phyloP scores from a whole-genome alignment of 1,139 yeast species.

The Meyerozyma sp. region DNA sequence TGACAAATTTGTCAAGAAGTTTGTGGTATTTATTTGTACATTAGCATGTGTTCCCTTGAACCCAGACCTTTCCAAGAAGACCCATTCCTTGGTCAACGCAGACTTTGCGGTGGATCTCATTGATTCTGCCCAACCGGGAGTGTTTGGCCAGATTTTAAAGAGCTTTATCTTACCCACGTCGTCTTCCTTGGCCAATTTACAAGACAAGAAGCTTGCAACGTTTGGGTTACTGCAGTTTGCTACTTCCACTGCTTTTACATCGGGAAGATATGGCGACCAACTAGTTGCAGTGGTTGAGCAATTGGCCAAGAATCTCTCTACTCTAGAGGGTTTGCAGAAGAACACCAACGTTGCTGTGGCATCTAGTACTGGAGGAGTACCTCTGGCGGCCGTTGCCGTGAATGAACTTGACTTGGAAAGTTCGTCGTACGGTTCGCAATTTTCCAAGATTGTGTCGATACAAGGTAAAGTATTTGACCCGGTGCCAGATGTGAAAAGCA shows the following conservation, averaged over 20 bases:
- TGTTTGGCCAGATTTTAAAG: constrained; percentile 60
- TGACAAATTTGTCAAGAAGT: constrained; percentile 71
- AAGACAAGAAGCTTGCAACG: constrained; percentile 71
- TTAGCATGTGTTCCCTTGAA: constrained; percentile 35
- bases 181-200: constrained; percentile 56
- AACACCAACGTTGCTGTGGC: constrained; percentile 19
- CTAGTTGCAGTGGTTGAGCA: constrained; percentile 49
- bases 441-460: constrained; percentile 66
- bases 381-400: constrained; percentile 20
- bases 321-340: constrained; percentile 32
- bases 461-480: constrained; percentile 66
- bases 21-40: constrained; percentile 62
- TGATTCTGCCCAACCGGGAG: constrained; percentile 58
- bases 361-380: constrained; percentile 8
- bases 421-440: constrained; percentile 77
- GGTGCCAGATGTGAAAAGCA: constrained; percentile 36
- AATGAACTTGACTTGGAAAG: constrained; percentile 61
- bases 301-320: constrained; percentile 40
- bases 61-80: constrained; percentile 13
- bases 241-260: constrained; percentile 14
- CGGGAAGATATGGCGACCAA: constrained; percentile 36
- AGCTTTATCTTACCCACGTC: constrained; percentile 67
- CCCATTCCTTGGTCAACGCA: constrained; percentile 28
- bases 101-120: constrained; percentile 51
- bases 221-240: constrained; percentile 66